phyloP scores from a whole-genome alignment of 2,329 filamentous ascomycete species.

The Claviceps paspali region DNA sequence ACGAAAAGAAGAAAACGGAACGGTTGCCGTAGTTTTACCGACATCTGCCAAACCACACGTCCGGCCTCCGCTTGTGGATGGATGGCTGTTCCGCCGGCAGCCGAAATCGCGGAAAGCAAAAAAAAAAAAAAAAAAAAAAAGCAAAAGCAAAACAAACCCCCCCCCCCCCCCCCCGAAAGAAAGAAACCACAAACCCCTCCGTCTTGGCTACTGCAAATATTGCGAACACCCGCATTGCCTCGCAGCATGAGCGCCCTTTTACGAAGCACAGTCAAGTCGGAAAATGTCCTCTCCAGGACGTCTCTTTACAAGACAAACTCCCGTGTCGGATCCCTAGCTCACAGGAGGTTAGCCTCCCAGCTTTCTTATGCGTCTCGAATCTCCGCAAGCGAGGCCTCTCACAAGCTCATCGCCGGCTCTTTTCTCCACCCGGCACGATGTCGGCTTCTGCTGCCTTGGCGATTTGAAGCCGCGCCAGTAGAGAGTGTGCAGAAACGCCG shows the following conservation, averaged over 20 bases:
- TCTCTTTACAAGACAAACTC: constrained; percentile 21
- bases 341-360: constrained; percentile 29
- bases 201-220: too few species aligned
- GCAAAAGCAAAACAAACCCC: too few species aligned
- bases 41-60: too few species aligned
- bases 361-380: constrained; percentile 15
- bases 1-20: too few species aligned
- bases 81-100: constrained; percentile 14
- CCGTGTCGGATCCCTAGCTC: constrained; percentile 30
- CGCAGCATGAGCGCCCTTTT: constrained; percentile 31
- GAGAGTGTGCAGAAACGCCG: constrained; percentile 15
- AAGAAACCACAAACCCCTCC: too few species aligned
- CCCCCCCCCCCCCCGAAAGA: too few species aligned
- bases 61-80: too few species aligned
- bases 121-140: too few species aligned
- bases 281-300: constrained; percentile 26
- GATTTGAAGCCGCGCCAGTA: constrained; percentile 19
- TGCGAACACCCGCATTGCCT: constrained; percentile 13
- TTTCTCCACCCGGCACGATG: constrained; percentile 27
- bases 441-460: constrained; percentile 23
- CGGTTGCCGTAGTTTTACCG: constrained; percentile 20
- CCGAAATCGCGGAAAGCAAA: constrained; percentile 23
- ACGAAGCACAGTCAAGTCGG: constrained; percentile 26
- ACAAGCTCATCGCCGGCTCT: constrained; percentile 13
- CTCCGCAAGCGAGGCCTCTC: constrained; percentile 14